These are phyloP conservation scores for Phytopythium aichiense DNA, from an alignment of 352 stramenopile genomes.

Conservation along the genomic window DNA sequence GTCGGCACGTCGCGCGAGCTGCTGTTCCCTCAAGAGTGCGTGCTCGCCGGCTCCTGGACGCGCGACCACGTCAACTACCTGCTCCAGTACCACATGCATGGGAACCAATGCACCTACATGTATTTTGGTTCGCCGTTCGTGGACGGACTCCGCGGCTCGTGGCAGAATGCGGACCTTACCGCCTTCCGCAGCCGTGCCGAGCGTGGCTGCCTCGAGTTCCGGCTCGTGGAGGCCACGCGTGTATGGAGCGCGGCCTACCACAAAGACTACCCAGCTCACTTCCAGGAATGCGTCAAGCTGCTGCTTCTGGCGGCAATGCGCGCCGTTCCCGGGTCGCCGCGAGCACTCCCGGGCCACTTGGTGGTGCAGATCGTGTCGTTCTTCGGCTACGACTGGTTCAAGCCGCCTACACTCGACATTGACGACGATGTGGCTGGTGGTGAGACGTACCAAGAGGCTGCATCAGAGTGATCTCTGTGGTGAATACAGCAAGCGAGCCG, in stretches of 20 bases:
- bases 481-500: not conserved
- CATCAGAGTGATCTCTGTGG: not conserved
- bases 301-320: slow-evolving; percentile 29
- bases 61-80: slow-evolving; percentile 36
- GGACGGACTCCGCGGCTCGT: slow-evolving; percentile 39
- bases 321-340: not conserved
- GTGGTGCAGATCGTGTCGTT: slow-evolving; percentile 36
- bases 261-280: slow-evolving; percentile 32
- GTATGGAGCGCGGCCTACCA: slow-evolving; percentile 39
- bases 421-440: not conserved
- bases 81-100: slow-evolving; percentile 47
- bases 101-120: slow-evolving; percentile 47
- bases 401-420: not conserved
- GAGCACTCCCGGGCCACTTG: slow-evolving; percentile 31
- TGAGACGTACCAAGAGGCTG: not conserved
- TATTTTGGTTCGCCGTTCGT: slow-evolving; percentile 38
- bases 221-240: slow-evolving; percentile 21
- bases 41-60: slow-evolving; percentile 42
- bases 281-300: slow-evolving; percentile 34
- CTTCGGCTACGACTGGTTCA: slow-evolving; percentile 47
- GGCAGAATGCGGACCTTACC: slow-evolving; percentile 44
- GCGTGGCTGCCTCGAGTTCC: slow-evolving; percentile 34
- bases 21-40: slow-evolving; percentile 47
- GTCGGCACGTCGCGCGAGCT: slow-evolving; percentile 44
- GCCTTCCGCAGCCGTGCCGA: slow-evolving; percentile 24